Evolutionary conservation across 192 early-diverging fungal genomes (phyloP), one percentile per base, ranked within the genome.

Genomic region (Lunasporangiospora selenospora): DNA sequence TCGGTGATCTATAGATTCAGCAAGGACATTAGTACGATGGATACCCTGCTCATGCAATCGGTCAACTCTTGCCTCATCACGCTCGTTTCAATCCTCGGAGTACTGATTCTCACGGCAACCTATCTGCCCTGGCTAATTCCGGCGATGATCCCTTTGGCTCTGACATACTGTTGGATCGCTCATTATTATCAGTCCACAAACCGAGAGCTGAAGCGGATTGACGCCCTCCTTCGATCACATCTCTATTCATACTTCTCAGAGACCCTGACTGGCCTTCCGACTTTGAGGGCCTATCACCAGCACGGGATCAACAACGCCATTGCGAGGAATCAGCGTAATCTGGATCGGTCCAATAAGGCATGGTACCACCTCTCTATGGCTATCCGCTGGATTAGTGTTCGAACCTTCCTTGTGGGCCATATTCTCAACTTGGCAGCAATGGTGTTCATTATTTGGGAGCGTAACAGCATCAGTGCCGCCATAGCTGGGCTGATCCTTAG

Each of bases 401-500:
- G 69, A 1, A 38, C 33, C 7, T 48, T 24, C 36, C 24, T 46
- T 1, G 33, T 63, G 0, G 69, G 69, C 5, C 48, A 63, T 23
- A 9, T 46, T 6, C 27, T 73, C 11, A 63, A 73, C 43, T 62
- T 73, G 48, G 41, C 29, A 0, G 60, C 54, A 5, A 42, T 63
- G 9, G 33, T 52, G 3, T 3, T 89, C n/a, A 84, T 96, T 34
- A 27, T 95, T 4, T 53, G 67, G 53, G 46, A 37, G n/a, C 66
- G 77, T 8, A 6, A 11, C 16, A 55, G 76, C 39, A 83, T 96
- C 29, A 82, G 87, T 54, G 86, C 95, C 0, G 93, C 93, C 6
- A 79, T 90, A 57, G 93, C 94, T 18, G 96, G 93, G 38, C 83
- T 98, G 30, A 75, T 86, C 21, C 77, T 98, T 33, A 87, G 88